A percentile compares a stretch with the other conserved stretches of the same genome.
These are phyloP conservation scores for Setaria italica DNA, from an alignment of 202 grass and related monocot genomes.

Conservation along the genomic window DNA sequence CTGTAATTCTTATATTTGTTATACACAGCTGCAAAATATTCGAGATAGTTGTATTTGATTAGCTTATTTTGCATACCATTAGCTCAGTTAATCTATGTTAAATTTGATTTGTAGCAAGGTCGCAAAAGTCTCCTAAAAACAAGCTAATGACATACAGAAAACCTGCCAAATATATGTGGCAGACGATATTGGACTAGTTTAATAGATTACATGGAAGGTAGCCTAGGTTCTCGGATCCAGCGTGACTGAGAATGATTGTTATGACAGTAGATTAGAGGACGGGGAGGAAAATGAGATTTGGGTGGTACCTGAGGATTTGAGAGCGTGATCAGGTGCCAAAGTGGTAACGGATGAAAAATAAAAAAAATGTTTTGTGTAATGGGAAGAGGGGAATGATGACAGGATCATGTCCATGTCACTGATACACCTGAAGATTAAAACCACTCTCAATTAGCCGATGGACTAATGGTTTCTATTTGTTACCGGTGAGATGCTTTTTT, in stretches of 20 bases:
- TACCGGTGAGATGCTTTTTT: slow-evolving; percentile 15
- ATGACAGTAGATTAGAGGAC: not conserved
- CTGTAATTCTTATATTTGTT: not conserved
- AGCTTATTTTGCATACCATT: not conserved
- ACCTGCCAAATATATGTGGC: not conserved
- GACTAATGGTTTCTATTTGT: not conserved
- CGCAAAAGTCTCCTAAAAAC: not conserved
- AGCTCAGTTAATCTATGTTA: not conserved
- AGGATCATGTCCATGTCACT: slow-evolving; percentile 14
- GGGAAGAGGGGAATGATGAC: not conserved
- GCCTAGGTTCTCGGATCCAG: not conserved
- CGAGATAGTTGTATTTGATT: not conserved
- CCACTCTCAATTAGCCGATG: not conserved
- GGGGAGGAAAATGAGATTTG: not conserved
- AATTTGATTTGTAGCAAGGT: slow-evolving; percentile 4
- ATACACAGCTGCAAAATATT: not conserved
- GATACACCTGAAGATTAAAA: slow-evolving; percentile 21
- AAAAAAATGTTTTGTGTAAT: not conserved
- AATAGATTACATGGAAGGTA: not conserved
- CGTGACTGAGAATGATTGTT: not conserved
- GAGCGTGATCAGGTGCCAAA: not conserved
- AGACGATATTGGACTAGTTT: not conserved
- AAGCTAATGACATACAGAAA: not conserved
- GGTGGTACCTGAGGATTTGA: not conserved
- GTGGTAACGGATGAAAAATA: not conserved